Percentiles rank a stretch among this genome's conserved stretches.
phyloP scores from a whole-genome alignment of 495 filamentous ascomycete genomes.

The Neurospora intermedia region DNA sequence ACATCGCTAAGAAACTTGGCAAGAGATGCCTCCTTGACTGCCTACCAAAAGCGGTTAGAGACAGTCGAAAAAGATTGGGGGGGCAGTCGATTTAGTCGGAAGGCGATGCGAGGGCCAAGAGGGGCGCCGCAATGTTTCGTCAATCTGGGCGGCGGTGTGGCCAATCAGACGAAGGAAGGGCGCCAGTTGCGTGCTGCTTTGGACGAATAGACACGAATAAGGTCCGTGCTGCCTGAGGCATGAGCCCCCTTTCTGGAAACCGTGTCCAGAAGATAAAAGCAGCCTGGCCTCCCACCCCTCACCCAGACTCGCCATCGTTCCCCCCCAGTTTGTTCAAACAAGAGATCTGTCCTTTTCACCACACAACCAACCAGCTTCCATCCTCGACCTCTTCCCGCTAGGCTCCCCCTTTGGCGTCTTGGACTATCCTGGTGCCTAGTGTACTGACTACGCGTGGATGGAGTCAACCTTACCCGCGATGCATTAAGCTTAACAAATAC shows the following conservation, averaged over 20 bases:
- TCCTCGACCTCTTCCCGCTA: background rate
- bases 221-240: conserved; percentile 19
- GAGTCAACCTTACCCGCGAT: conserved; percentile 18
- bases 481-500: conserved; percentile 12
- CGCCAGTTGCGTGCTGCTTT: background rate
- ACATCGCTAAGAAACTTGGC: too few species aligned
- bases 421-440: background rate
- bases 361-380: conserved; percentile 9
- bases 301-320: conserved; percentile 4
- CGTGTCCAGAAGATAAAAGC: conserved; percentile 28
- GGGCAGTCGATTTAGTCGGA: too few species aligned
- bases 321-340: conserved; percentile 8
- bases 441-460: conserved; percentile 8
- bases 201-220: background rate
- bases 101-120: background rate
- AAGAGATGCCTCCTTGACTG: too few species aligned
- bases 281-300: conserved; percentile 14
- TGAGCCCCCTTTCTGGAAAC: conserved; percentile 11
- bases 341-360: conserved; percentile 22
- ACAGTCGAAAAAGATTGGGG: too few species aligned
- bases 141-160: conserved; percentile 2
- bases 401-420: background rate
- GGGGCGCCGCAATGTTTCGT: conserved; percentile 13
- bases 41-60: too few species aligned
- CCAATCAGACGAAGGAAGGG: conserved; percentile 15